Evolutionary conservation across 2,329 filamentous ascomycete species (phyloP).

Genomic region (Phoma sp.): DNA sequence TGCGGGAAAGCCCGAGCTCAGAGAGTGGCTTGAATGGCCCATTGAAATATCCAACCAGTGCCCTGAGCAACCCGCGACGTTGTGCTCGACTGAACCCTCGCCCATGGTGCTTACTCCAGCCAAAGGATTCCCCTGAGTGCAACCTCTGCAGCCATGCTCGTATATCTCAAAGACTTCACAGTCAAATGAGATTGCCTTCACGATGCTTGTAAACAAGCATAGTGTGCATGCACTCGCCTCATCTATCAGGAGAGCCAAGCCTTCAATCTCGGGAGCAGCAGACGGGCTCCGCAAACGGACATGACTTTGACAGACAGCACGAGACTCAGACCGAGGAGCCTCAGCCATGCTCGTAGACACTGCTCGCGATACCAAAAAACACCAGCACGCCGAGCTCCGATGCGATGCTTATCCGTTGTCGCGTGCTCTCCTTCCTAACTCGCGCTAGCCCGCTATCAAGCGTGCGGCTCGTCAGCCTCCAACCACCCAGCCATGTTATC

Average conservation of each 20-base stretch:
- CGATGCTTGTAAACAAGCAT: no score
- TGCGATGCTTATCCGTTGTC: constrained; percentile 9
- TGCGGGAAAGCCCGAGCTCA: constrained; percentile 31
- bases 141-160: no score
- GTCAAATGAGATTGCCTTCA: no score
- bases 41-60: constrained; percentile 20
- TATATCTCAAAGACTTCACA: no score
- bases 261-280: no score
- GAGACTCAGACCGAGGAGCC: no score
- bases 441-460: constrained; percentile 4
- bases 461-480: constrained; percentile 1
- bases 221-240: no score
- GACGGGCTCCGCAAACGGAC: no score
- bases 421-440: constrained; percentile 11
- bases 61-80: not conserved
- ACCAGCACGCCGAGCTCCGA: constrained; percentile 11
- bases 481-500: constrained; percentile 8
- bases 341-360: no score
- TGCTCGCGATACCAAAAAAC: not conserved
- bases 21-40: constrained; percentile 38
- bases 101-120: constrained; percentile 1
- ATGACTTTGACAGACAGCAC: no score
- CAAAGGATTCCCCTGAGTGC: not conserved
- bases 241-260: no score
- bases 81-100: not conserved